Conservation (phyloP, 768 basidiomycete species). For the Agrocybe chaxingu region DNA sequence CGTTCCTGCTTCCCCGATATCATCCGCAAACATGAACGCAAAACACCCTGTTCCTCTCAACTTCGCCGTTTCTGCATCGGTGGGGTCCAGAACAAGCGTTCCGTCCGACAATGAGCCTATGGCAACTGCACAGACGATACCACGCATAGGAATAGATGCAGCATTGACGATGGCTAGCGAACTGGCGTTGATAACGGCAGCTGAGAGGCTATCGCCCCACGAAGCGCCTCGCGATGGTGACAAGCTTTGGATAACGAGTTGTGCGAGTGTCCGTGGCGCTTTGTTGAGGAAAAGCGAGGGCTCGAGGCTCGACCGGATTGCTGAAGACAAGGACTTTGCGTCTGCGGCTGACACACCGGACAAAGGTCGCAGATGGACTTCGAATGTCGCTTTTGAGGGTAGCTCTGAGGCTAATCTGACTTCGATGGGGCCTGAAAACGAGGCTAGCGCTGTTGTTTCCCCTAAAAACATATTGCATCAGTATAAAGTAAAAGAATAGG, state of each 20-base stretch:
- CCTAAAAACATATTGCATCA: conserved; percentile 20
- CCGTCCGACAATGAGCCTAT: conserved; percentile 37
- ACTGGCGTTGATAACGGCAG: conserved; percentile 69
- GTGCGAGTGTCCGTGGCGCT: conserved; percentile 71
- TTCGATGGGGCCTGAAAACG: conserved; percentile 80
- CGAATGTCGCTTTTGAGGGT: conserved; percentile 71
- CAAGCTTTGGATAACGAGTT: conserved; percentile 73
- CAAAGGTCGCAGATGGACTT: conserved; percentile 69
- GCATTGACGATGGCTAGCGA: conserved; percentile 67
- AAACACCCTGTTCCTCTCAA: conserved; percentile 58
- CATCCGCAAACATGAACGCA: conserved; percentile 55
- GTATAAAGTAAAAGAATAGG: neutral
- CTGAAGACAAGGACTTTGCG: conserved; percentile 54
- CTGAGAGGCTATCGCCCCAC: conserved; percentile 43
- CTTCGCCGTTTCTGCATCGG: conserved; percentile 33
- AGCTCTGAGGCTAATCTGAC: conserved; percentile 67
- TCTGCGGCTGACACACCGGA: conserved; percentile 67
- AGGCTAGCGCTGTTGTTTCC: conserved; percentile 52
- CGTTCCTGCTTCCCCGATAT: conserved; percentile 7
- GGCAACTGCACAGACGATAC: conserved; percentile 68
- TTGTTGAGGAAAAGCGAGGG: conserved; percentile 64
- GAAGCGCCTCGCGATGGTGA: conserved; percentile 18
- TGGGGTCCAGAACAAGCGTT: conserved; percentile 50
- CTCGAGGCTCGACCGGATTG: conserved; percentile 53
- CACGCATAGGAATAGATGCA: conserved; percentile 69